Percentiles rank a stretch among this genome's conserved stretches.
phyloP scores from a whole-genome alignment of 2,329 filamentous ascomycete genomes.

The Fusarium miscanthi region DNA sequence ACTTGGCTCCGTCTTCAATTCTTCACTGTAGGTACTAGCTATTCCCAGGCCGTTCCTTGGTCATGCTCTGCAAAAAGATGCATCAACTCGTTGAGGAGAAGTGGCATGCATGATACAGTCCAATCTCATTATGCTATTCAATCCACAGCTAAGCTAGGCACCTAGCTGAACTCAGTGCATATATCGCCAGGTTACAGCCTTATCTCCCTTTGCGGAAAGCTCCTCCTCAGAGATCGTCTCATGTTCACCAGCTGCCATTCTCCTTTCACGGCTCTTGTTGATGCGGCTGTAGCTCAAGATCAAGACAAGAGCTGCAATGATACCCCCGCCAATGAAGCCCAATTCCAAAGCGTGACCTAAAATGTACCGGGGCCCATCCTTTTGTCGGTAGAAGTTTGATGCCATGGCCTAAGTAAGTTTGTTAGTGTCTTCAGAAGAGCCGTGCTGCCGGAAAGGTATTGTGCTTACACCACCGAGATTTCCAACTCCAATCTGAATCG shows the following conservation, averaged over 20 bases:
- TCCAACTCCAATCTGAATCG: constrained; percentile 70
- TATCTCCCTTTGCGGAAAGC: constrained; percentile 69
- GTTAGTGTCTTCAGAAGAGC: background rate
- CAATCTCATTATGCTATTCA: background rate
- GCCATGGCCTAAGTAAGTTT: constrained; percentile 68
- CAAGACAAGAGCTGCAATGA: constrained; percentile 57
- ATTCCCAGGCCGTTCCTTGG: background rate
- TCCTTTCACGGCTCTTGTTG: constrained; percentile 67
- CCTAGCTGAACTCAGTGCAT: constrained; percentile 54
- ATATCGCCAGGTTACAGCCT: constrained; percentile 71
- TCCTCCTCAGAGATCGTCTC: constrained; percentile 57
- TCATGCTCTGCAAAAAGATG: background rate
- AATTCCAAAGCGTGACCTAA: constrained; percentile 64
- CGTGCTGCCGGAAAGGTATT: accelerated
- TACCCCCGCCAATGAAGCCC: constrained; percentile 59
- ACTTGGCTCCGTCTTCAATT: background rate
- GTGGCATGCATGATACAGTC: background rate
- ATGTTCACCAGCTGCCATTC: constrained; percentile 57
- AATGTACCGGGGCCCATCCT: constrained; percentile 60
- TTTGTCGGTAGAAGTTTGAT: constrained; percentile 74
- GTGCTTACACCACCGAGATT: constrained; percentile 63
- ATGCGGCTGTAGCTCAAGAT: constrained; percentile 64
- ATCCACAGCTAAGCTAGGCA: background rate
- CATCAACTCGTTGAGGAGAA: background rate
- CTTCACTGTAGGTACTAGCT: too few relatives aligned